Conservation (phyloP, 345 rosid species). For the Geranium rotundifolium region DNA sequence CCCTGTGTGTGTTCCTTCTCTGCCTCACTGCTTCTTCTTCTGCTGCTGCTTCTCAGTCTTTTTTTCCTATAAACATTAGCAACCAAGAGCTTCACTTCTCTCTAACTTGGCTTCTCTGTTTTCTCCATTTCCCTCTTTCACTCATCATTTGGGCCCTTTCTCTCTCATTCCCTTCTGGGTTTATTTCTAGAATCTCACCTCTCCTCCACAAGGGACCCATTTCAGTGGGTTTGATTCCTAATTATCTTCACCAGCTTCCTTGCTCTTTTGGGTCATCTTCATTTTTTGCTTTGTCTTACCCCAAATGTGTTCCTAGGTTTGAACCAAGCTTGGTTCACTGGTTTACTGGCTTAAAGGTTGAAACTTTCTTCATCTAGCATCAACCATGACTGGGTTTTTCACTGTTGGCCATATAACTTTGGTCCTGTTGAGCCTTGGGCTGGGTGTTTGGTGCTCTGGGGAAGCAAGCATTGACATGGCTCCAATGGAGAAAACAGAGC, state of each 20-base stretch:
- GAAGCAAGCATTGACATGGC: slow-evolving; percentile 2
- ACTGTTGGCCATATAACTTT: too few relatives aligned
- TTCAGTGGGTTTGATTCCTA: slow-evolving; percentile 2
- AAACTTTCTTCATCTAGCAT: too few relatives aligned
- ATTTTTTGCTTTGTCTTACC: neutral
- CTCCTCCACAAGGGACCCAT: slow-evolving; percentile 18
- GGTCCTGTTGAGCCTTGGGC: neutral
- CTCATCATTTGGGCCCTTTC: slow-evolving; percentile 1
- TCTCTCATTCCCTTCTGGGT: neutral
- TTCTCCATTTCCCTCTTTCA: slow-evolving; percentile 10
- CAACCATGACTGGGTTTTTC: too few relatives aligned
- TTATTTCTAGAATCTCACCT: neutral
- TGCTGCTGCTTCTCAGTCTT: too few relatives aligned
- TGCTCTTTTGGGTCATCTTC: neutral
- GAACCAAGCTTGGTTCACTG: too few relatives aligned
- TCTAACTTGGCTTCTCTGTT: slow-evolving; percentile 1
- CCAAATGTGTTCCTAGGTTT: too few relatives aligned
- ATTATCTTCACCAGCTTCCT: slow-evolving; percentile 3
- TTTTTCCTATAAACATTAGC: slow-evolving; percentile 11
- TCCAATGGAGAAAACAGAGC: slow-evolving; percentile 21
- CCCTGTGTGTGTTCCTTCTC: too few relatives aligned
- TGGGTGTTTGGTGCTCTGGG: slow-evolving; percentile 1
- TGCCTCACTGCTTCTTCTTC: too few relatives aligned
- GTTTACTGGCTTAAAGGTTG: too few relatives aligned
- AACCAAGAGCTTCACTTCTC: slow-evolving; percentile 7